Base-by-base conservation (phyloP, 2,329 filamentous ascomycete genomes). In the Aspergillus clavatus region DNA sequence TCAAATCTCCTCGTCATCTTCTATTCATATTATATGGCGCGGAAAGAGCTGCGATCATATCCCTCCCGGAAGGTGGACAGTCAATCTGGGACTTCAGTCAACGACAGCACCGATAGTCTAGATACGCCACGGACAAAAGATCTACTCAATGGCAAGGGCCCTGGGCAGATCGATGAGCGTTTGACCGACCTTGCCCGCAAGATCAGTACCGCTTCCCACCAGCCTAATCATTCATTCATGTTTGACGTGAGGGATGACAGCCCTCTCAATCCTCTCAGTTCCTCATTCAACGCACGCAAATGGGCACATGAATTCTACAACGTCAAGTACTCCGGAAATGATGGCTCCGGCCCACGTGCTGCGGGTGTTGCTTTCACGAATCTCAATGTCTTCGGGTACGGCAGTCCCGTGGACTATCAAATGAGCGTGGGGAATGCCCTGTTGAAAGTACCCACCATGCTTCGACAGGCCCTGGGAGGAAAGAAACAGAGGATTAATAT, bases 401-500 rank as follows among this genome's bases (percentile, higher is more conserved):
- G 45, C 5, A 47, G 27, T 18, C 21, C 45, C 16, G 40, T 41
- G 22, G 45, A 47, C 38, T 47, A 47, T 22, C 45, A 47, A 14
- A 43, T 40, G 36, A 47, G 45, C 27, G 45, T 47, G 7, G 45
- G 45, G 7, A 47, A 47, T 31, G 45, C 40, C 6, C 22, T 40
- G 12, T 19, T 47, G 12, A 47, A 47, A 35, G 27, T n/a, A 23
- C 24, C 27, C 12, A 31, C 19, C 18, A n/a, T 33, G 19, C 5
- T 33, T n/a, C 33, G 27, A 19, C 37, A 27, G 37, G 23, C 14
- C 7, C 21, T 40, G 4, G 21, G 27, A 18, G 38, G 19, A 16
- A n/a, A 19, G 8, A 16, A 19, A 21, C 45, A 27, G 40, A 38
- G 21, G n/a, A 40, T 47, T 12, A 27, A 77, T 19, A 84, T 84